Evolutionary conservation across 305 asterid genomes (phyloP), one percentile per base, ranked within the genome.

Genomic region (Fraxinus greggii): DNA sequence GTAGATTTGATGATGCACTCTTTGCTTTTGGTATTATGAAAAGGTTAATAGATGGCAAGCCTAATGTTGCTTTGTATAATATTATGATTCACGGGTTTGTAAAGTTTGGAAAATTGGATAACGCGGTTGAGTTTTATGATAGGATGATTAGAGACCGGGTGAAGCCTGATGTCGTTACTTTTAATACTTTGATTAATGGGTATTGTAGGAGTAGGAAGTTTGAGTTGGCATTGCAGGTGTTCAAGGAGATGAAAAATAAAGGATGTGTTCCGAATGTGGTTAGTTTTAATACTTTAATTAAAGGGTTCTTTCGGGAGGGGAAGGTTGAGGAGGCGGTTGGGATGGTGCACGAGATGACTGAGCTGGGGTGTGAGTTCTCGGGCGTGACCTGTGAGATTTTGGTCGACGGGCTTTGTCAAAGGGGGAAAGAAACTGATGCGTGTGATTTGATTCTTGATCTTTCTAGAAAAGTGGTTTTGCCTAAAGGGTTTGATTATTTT

Each of bases 211-310:
- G 72, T 21, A 82, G 85, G 1, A 87, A 88, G 72, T 90, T 91
- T n/a, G 90, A 78, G 10, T 75, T 87, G 83, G 99, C 97, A 32
- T 81, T 93, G 85, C 94, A 87, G 80, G 86, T 96, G 81, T 96
- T 96, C 54, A 86, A 78, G 87, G 98, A 92, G 89, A 96, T 96
- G 98, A 94, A 93, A 80, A 90, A 86, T 9, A 89, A 88, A 74
- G 98, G 98, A 15, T 91, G 97, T 87, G 88, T 92, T 32, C 98
- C 98, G 2, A 94, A 94, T 90, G 98, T 94, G 79, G 93, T 96
- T 63, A 94, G 94, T 75, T 96, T 96, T 61, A 96, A 94, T 83
- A 96, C 98, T 31, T 85, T 96, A 92, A 93, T 96, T 72, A 90
- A 82, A 78, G 97, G 98, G 4, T 91, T 94, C 84, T 91, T 96